Evolutionary conservation across 2,329 filamentous ascomycete species (phyloP), one percentile per base, ranked within the genome.

Genomic region (Ceratocystis eucalypticola): DNA sequence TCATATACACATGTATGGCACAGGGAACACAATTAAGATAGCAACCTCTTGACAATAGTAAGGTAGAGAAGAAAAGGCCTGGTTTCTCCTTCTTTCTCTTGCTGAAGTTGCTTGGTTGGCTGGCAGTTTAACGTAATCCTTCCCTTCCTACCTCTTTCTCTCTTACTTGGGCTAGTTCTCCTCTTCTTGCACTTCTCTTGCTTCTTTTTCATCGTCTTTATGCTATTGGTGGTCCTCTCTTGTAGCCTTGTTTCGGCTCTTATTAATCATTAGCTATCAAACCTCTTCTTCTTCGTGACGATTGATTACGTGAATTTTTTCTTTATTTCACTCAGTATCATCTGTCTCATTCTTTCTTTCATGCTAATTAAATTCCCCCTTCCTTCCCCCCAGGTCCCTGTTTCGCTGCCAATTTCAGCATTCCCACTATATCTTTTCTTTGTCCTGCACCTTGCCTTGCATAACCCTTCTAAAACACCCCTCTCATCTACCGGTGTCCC

Each of bases 391-490:
- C 30, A 28, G 22, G 41, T 50, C 46, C 33, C 41, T 63, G 61
- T 45, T 50, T 50, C n/a, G 48, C 22, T 28, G 53, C 53, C 25
- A 30, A 57, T 57, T 57, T 57, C 53, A 57, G 53, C 53, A 57
- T 57, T 30, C 7, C 22, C 53, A 50, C 53, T 30, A 57, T 28
- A 28, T 33, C 53, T 57, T 57, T 28, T 28, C 22, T 28, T 30
- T 57, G 25, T 28, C 25, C 28, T 57, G 25, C n/a, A 17, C 15
- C 12, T 28, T 33, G 53, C 7, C 53, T 33, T 57, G 53, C 53
- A 57, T 33, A 33, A 57, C 53, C 53, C 53, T 57, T 57, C 53
- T 57, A 30, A 57, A 57, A 57, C 53, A 30, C 53, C 22, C 53
- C 53, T n/a, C 53, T n/a, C 48, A 20, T 50, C 22, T 50, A 12